Evolutionary conservation across 805 yeast species (phyloP), one percentile per base, ranked within the genome.

Genomic region (Myxozyma melibiosi): DNA sequence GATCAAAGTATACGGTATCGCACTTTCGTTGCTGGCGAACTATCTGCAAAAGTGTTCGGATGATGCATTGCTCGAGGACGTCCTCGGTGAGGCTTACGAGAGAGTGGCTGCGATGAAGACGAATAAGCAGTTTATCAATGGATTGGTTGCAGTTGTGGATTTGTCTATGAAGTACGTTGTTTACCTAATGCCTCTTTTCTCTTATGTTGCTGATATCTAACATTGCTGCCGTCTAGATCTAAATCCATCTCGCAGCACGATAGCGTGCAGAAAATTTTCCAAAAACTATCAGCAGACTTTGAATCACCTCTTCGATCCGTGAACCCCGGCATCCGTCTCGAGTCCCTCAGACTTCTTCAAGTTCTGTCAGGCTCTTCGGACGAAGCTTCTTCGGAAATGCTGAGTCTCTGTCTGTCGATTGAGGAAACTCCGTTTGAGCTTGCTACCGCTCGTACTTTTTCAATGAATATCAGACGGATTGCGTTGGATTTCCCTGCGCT

Each of bases 351-450:
- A 47, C 67, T 83, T 34, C 64, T 85, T 4, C 13, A n/a, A 11
- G 22, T 27, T 4, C 16, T 53, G n/a, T 14, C 37, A 7, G 31
- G 37, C 13, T 13, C 34, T 8, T 24, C 47, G 2, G 27, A 24
- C 16, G 61, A 59, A 13, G 73, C 72, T 8, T 67, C 74, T 14
- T 77, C 82, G 1, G 68, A 69, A 2, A 64, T 79, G 14, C 61
- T 85, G n/a, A 71, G 76, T 30, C 82, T 80, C 50, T 80, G 85
- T 58, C 72, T 77, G 49, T 66, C 81, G 1, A 80, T 91, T 46
- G 97, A 90, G 68, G 82, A 84, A 56, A 79, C 85, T 5, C 96
- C 96, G 0, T 75, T 85, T 49, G 80, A 80, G n/a, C 71, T 90
- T 16, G 74, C 80, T 11, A 82, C 82, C 55, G 86, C 88, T 1